Percentiles rank a stretch among this genome's conserved stretches.
Conservation (phyloP, 1,284 basidiomycete genomes). For the Gomphus sp. region DNA sequence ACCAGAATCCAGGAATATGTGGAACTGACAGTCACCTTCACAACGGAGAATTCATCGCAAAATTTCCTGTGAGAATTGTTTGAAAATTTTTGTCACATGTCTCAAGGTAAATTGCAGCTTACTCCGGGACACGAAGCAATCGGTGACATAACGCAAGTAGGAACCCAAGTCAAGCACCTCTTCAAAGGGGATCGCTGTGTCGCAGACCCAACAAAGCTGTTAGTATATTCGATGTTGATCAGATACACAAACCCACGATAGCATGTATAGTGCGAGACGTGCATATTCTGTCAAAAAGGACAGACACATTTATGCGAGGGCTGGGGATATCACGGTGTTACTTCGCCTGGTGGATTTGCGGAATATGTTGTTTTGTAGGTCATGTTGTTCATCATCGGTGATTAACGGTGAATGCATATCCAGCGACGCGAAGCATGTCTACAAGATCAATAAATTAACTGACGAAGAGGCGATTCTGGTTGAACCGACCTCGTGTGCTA, state of each 20-base stretch:
- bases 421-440: constrained; percentile 36
- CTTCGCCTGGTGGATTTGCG: constrained; percentile 47
- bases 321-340: constrained; percentile 44
- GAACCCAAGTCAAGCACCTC: constrained; percentile 46
- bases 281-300: constrained; percentile 52
- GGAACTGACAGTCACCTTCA: constrained; percentile 53
- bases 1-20: constrained; percentile 28
- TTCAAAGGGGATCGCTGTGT: constrained; percentile 48
- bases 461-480: constrained; percentile 53
- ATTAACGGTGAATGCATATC: not conserved
- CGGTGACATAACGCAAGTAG: constrained; percentile 40
- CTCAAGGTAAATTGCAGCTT: constrained; percentile 22
- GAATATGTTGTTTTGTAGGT: constrained; percentile 47
- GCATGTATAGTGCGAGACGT: constrained; percentile 47
- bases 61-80: constrained; percentile 34
- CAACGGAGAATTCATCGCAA: constrained; percentile 51
- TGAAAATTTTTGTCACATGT: not conserved
- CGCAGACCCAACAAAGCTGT: constrained; percentile 41
- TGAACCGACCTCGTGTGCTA: constrained; percentile 53
- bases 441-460: constrained; percentile 50
- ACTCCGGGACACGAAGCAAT: constrained; percentile 55
- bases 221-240: constrained; percentile 12
- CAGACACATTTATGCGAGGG: constrained; percentile 47
- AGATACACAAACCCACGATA: no score
- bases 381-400: not conserved